phyloP scores from a whole-genome alignment of 2,329 filamentous ascomycete genomes.

The Nemania sp. region DNA sequence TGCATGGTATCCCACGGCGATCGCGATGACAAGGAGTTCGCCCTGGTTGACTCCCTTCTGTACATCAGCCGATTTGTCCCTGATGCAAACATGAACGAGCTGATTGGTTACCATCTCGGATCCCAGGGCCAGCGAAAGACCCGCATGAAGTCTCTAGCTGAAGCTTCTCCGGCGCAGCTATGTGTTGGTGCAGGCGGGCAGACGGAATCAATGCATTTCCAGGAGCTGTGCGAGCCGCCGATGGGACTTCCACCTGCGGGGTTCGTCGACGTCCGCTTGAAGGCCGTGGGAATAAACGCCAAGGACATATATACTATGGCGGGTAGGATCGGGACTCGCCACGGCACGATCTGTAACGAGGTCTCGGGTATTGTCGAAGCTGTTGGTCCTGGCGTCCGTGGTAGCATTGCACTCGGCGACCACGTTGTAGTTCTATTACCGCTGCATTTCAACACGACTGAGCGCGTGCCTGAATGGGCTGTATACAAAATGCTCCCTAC shows the following conservation, averaged over 20 bases:
- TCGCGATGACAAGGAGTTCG: background rate
- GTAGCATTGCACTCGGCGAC: slow-evolving; percentile 43
- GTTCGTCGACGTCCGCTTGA: slow-evolving; percentile 21
- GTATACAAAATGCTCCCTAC: slow-evolving; percentile 38
- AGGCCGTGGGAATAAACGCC: slow-evolving; percentile 41
- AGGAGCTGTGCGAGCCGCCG: slow-evolving; percentile 29
- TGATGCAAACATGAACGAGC: background rate
- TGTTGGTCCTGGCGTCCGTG: slow-evolving; percentile 35
- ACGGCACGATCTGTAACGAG: slow-evolving; percentile 39
- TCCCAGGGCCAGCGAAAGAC: background rate
- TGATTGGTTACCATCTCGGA: background rate
- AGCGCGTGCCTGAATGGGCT: slow-evolving; percentile 44
- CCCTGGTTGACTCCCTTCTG: background rate
- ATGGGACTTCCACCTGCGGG: background rate
- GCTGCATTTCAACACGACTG: slow-evolving; percentile 43
- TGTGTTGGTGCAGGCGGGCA: slow-evolving; percentile 19
- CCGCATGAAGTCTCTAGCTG: background rate
- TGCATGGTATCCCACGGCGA: background rate
- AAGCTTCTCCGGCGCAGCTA: slow-evolving; percentile 27
- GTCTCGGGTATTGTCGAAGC: slow-evolving; percentile 45
- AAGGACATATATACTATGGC: slow-evolving; percentile 46
- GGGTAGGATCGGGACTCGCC: slow-evolving; percentile 45
- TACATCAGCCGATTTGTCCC: background rate
- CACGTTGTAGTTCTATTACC: slow-evolving; percentile 46
- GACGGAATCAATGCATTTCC: slow-evolving; percentile 40